Evolutionary conservation across 2,329 filamentous ascomycete genomes (phyloP).

Genomic region (Xylaria hypoxylon): DNA sequence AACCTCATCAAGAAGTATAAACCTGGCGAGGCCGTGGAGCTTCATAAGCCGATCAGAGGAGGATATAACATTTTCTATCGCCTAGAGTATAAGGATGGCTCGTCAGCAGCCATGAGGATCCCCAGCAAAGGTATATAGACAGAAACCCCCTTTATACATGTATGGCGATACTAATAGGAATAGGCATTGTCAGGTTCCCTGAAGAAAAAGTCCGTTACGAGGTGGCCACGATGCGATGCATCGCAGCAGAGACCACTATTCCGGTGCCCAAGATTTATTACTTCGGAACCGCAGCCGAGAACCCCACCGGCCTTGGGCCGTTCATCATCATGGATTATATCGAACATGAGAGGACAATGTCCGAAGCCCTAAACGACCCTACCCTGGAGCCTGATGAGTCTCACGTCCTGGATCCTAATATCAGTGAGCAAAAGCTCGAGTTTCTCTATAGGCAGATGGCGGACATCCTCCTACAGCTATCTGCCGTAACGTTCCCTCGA

Average conservation of each 20-base stretch:
- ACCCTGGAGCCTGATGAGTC: slow-evolving; percentile 38
- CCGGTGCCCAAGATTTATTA: slow-evolving; percentile 52
- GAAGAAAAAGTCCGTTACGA: slow-evolving; percentile 54
- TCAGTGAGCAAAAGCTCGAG: slow-evolving; percentile 51
- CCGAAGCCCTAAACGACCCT: slow-evolving; percentile 35
- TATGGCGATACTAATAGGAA: background rate
- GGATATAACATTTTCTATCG: too few species aligned
- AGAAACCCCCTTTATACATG: slow-evolving; percentile 35
- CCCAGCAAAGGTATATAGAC: slow-evolving; percentile 42
- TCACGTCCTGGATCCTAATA: slow-evolving; percentile 51
- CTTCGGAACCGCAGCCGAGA: slow-evolving; percentile 49
- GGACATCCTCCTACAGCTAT: slow-evolving; percentile 55
- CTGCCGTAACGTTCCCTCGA: slow-evolving; percentile 48
- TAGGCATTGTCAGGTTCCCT: slow-evolving; percentile 46
- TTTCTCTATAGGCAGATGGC: slow-evolving; percentile 56
- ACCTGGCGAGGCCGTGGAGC: slow-evolving; percentile 33
- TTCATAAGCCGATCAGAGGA: slow-evolving; percentile 14
- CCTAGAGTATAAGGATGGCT: slow-evolving; percentile 40
- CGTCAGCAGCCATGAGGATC: slow-evolving; percentile 49
- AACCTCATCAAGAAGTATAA: slow-evolving; percentile 46
- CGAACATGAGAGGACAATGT: slow-evolving; percentile 49
- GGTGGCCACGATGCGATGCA: slow-evolving; percentile 52
- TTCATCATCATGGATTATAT: slow-evolving; percentile 57
- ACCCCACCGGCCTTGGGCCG: slow-evolving; percentile 51
- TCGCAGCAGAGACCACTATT: slow-evolving; percentile 51